Base-by-base conservation (phyloP, 192 early-diverging fungal species). In the Backusella morwellensis region DNA sequence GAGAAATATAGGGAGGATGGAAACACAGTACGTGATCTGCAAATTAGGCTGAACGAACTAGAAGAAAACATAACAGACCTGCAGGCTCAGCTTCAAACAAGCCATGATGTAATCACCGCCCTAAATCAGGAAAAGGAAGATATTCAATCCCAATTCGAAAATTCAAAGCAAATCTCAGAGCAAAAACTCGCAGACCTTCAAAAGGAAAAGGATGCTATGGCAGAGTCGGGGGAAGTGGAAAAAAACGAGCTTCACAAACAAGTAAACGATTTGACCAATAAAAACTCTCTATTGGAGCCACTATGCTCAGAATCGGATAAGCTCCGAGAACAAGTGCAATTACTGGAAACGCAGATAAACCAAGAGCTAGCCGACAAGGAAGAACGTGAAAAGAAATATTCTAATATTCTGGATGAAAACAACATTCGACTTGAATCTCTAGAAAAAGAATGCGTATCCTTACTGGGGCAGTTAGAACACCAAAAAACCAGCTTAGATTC, bases 281-380 rank as follows among this genome's bases (percentile, higher is more conserved):
- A 63, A 63, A 63, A 63, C 23, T 8, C 56, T 63, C 56, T 63
- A 9, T 63, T 63, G n/a, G 56, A 29, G 56, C 23, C 56, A 63
- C 56, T 63, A 63, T 29, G 56, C 56, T 63, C 56, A 63, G 56
- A 63, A 63, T 63, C 56, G 56, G 56, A 63, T 26, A 63, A 29
- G 23, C 56, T 63, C 56, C 56, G 56, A 63, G 56, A 63, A 63
- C 56, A 63, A 29, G 12, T 63, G 29, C 56, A 63, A 4, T 26
- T 23, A 23, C 26, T 63, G 26, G 56, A 63, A 29, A 14, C 26
- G 8, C 23, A 63, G 12, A 63, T 63, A 26, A 63, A 11, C 56
- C 56, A 63, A 14, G 56, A 63, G 12, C 26, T 14, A 29, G 29
- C 23, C 11, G 3, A 29, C 23, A 63, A 63, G 23, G 56, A 63